A percentile compares a stretch with the other conserved stretches of the same genome.
Conservation (phyloP, 257 asterid species). For the Forsythia viridissima region DNA sequence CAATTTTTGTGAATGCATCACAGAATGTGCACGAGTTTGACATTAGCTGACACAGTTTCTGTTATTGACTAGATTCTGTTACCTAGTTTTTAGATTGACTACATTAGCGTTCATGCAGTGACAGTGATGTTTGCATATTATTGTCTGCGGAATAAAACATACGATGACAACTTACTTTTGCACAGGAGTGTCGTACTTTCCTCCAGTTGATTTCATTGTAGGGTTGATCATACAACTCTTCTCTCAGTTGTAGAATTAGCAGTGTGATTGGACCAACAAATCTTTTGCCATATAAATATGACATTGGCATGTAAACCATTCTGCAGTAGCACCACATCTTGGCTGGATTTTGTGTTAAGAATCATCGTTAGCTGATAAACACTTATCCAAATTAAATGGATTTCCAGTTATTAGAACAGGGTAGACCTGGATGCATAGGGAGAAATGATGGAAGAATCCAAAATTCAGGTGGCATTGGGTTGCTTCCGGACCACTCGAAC, state of each 20-base stretch:
- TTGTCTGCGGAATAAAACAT: neutral
- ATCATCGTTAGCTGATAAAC: neutral
- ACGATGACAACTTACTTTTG: constrained; percentile 42
- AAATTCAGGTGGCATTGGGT: constrained; percentile 83
- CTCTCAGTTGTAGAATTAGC: constrained; percentile 54
- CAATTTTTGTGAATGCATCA: neutral
- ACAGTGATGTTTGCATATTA: neutral
- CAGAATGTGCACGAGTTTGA: neutral
- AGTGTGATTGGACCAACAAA: constrained; percentile 76
- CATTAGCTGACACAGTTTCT: neutral
- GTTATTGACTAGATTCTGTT: neutral
- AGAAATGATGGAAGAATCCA: constrained; percentile 79
- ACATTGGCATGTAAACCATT: constrained; percentile 85
- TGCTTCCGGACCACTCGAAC: constrained; percentile 71
- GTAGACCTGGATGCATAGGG: constrained; percentile 77
- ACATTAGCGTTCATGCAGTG: neutral
- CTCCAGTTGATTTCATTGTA: constrained; percentile 58
- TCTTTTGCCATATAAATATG: constrained; percentile 72
- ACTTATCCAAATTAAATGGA: neutral
- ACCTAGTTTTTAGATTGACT: neutral
- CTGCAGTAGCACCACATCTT: constrained; percentile 83
- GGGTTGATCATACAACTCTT: constrained; percentile 65
- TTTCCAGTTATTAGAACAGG: neutral
- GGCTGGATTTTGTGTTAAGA: constrained; percentile 39
- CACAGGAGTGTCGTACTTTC: constrained; percentile 58